Base-by-base conservation (phyloP, 371 early-diverging fungal genomes). In the Mucor circinelloides region DNA sequence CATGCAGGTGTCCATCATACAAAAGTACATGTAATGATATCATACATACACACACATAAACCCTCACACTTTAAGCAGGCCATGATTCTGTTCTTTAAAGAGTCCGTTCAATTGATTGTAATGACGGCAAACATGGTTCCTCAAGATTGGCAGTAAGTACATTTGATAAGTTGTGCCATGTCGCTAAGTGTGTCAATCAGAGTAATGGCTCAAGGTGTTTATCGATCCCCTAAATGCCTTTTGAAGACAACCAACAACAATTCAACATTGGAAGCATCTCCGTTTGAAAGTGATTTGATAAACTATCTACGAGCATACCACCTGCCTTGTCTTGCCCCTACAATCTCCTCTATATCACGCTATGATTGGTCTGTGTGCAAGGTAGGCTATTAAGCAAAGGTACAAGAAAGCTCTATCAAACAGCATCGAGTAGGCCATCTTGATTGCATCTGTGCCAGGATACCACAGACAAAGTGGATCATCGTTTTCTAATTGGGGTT, bases 161-260 rank as follows among this genome's bases (percentile, higher is more conserved):
- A 1, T 13, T 0, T 54, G 9, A 1, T 32, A 31, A 31, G 32
- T 5, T 56, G 36, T 6, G 13, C 0, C 13, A 56, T 17, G 1
- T 31, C 17, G 13, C 32, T 28, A 25, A 15, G 2, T 8, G 3
- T 52, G 23, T 10, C 6, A 8, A 52, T 19, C 55, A 63, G 63
- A 40, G n/a, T 36, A 2, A 63, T 63, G 63, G 55, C 63, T 6
- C 63, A 63, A 55, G 63, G 63, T 28, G 63, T 63, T 2, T 63
- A 63, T n/a, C 50, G 55, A 40, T 38, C 55, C 2, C 40, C 63
- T 0, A 34, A 38, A 36, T 63, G 63, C n/a, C 13, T 23, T 4
- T 34, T 55, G 0, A 63, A 55, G 6, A 6, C 50, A 12, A 60
- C 1, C 1, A 23, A 3, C 6, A 60, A 6, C 1, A 23, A 3